These are phyloP conservation scores for Globisporangium perplexum DNA, from an alignment of 352 stramenopile genomes.

Conservation along the genomic window DNA sequence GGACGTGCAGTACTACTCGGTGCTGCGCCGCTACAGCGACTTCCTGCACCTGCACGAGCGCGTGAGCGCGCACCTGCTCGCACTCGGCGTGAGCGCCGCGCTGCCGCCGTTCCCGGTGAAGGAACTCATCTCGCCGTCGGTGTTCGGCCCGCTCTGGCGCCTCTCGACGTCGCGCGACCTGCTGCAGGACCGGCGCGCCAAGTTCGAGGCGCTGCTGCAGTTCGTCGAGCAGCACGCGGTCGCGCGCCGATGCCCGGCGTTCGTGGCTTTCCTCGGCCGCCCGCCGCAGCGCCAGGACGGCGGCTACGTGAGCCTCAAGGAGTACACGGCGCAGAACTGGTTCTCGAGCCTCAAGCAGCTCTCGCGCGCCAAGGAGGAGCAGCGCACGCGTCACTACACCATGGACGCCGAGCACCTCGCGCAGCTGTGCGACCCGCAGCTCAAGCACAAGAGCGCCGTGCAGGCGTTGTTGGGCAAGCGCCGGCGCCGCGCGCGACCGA, in stretches of 20 bases:
- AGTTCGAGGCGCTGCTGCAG: constrained; percentile 48
- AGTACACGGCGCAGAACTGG: constrained; percentile 65
- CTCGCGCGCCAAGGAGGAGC: constrained; percentile 23
- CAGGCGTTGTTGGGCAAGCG: constrained; percentile 10
- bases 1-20: constrained; percentile 46
- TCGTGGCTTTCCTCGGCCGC: constrained; percentile 46
- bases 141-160: constrained; percentile 46
- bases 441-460: background rate
- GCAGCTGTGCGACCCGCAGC: constrained; percentile 1
- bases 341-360: constrained; percentile 54
- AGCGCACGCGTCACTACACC: constrained; percentile 20
- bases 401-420: constrained; percentile 17
- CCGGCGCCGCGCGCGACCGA: constrained; percentile 1
- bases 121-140: constrained; percentile 36
- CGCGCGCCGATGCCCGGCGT: constrained; percentile 29
- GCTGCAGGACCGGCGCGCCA: constrained; percentile 41
- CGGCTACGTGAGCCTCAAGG: constrained; percentile 71
- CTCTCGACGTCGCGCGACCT: constrained; percentile 34
- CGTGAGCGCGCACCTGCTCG: constrained; percentile 21
- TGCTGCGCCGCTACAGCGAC: constrained; percentile 62
- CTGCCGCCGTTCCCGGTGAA: constrained; percentile 52
- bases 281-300: constrained; percentile 49
- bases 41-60: constrained; percentile 52
- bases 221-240: constrained; percentile 52
- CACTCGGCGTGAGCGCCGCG: background rate